Evolutionary conservation across 768 basidiomycete genomes (phyloP).

Genomic region (Agaricus subrufescens): DNA sequence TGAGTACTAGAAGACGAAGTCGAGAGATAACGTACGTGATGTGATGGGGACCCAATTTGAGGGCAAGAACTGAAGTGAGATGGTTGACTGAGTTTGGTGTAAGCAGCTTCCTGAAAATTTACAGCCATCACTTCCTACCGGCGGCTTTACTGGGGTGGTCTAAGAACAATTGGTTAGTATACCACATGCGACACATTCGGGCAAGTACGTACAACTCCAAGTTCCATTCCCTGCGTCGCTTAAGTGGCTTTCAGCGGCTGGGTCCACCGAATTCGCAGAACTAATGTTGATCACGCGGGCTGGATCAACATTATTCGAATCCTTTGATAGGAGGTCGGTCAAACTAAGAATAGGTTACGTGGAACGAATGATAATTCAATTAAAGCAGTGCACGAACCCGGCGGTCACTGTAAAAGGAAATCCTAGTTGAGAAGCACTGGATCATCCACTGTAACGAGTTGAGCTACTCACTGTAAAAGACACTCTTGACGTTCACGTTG

Average conservation of each 20-base stretch:
- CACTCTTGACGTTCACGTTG: constrained; percentile 79
- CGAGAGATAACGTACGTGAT: constrained; percentile 52
- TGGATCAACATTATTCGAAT: constrained; percentile 57
- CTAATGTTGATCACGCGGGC: constrained; percentile 82
- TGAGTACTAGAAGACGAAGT: background rate
- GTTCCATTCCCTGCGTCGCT: constrained; percentile 57
- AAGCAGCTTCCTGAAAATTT: background rate
- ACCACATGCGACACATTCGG: background rate
- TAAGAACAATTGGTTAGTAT: constrained; percentile 21
- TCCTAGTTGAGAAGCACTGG: background rate
- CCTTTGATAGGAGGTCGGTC: constrained; percentile 61
- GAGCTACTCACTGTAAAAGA: constrained; percentile 64
- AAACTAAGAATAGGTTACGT: constrained; percentile 26
- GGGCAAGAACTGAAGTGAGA: constrained; percentile 68
- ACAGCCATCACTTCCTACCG: constrained; percentile 24
- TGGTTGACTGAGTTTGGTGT: constrained; percentile 53
- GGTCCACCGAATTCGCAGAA: constrained; percentile 56
- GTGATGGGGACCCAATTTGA: constrained; percentile 52
- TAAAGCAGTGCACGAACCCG: constrained; percentile 27
- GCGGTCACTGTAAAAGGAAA: constrained; percentile 41
- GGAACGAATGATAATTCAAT: background rate
- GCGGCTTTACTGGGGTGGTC: constrained; percentile 84
- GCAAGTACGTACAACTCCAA: constrained; percentile 65
- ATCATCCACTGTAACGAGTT: constrained; percentile 1
- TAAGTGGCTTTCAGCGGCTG: constrained; percentile 45